Base-by-base conservation (phyloP, 345 rosid genomes). In the Eutrema yunnanense region DNA sequence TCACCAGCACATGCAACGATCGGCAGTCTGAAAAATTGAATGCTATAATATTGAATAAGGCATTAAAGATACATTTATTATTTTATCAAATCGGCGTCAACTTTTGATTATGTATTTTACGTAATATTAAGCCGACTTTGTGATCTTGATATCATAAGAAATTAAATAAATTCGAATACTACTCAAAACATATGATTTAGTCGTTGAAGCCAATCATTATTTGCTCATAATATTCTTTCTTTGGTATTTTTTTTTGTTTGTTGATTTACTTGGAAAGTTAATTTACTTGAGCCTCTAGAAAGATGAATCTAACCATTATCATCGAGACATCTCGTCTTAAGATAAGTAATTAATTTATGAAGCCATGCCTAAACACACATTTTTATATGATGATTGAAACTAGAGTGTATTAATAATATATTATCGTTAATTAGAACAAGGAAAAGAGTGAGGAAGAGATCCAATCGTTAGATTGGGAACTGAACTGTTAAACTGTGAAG, bases 1-100 rank as follows among this genome's bases (percentile, higher is more conserved):
- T 68, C 63, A 62, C 65, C 79, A 62, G 59, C 74, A 75, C 65
- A 75, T 75, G 79, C 78, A 60, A 69, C 70, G 49, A 75, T 69
- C 46, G 58, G 48, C 69, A 44, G 65, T 69, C 69, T 62, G 70
- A 62, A 53, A 75, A 36, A 14, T 36, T 68, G 12, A 75, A 68
- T 69, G 43, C 49, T 61, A 44, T 43, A 44, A 44, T 75, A 66
- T 58, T 58, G 12, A 57, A 40, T 12, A 37, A 27, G 10, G 13
- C 13, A 50, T 51, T 58, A 1, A 60, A 41, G 49, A 43, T 5
- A 61, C 16, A 9, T 61, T 69, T 29, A 42, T 27, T 36, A 34
- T 12, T 68, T 34, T 43, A 61, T 49, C n/a, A 27, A 69, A 61
- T 75, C 79, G 69, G 69, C 79, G 79, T 68, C 74, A 68, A 67